These are phyloP conservation scores for Candida mesenterica DNA, from an alignment of 1,139 yeast species.

Conservation along the genomic window DNA sequence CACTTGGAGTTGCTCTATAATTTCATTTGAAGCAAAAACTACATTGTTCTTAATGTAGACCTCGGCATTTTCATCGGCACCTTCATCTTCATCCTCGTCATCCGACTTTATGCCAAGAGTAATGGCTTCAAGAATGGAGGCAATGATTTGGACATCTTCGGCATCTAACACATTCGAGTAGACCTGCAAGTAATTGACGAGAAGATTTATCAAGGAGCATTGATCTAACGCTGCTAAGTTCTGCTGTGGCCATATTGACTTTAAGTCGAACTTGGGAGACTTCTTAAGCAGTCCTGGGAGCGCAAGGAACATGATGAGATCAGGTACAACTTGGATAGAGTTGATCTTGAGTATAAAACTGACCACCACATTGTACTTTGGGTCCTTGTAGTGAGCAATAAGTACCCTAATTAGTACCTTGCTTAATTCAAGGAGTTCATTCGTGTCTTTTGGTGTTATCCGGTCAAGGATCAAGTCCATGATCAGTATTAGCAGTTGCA, in stretches of 20 bases:
- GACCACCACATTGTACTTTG: neutral
- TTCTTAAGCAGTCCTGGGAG: neutral
- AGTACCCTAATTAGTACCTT: neutral
- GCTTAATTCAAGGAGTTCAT: neutral
- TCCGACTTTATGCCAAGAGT: neutral
- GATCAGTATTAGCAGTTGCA: neutral
- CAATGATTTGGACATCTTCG: slow-evolving; percentile 7
- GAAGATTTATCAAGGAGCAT: slow-evolving; percentile 11
- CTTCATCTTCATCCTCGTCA: slow-evolving; percentile 1
- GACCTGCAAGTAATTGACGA: slow-evolving; percentile 13
- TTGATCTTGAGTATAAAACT: slow-evolving; percentile 21
- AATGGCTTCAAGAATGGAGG: slow-evolving; percentile 4
- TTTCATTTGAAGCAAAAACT: slow-evolving; percentile 8
- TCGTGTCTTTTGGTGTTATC: neutral
- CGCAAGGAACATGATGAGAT: slow-evolving; percentile 5
- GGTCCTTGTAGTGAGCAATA: neutral
- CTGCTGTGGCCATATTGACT: neutral
- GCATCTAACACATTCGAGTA: neutral
- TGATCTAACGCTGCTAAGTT: slow-evolving; percentile 1
- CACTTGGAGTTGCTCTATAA: slow-evolving; percentile 12
- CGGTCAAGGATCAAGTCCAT: neutral
- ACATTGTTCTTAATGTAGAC: slow-evolving; percentile 4
- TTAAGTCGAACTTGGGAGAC: neutral
- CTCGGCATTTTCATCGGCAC: neutral
- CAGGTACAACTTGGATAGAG: slow-evolving; percentile 6